Evolutionary conservation across 108 stramenopile genomes (phyloP).

Genomic region (Nannochloropsis granulata): DNA sequence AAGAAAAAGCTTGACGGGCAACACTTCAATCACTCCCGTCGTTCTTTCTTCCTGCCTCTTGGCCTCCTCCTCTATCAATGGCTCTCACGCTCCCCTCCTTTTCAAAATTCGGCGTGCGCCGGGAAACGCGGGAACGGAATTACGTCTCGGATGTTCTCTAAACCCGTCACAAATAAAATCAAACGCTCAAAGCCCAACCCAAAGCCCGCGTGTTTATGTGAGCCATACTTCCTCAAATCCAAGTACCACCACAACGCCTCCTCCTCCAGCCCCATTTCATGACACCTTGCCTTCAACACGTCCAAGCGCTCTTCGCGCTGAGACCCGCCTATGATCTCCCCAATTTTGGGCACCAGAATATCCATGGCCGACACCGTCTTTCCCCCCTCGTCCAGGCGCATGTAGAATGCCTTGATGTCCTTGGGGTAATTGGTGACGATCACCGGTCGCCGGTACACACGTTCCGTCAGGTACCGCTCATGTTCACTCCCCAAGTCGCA

Average conservation of each 20-base stretch:
- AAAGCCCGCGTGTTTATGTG: constrained; percentile 81
- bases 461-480: constrained; percentile 71
- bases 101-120: constrained; percentile 65
- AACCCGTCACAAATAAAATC: constrained; percentile 28
- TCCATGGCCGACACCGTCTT: constrained; percentile 73
- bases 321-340: constrained; percentile 78
- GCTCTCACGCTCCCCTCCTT: no score
- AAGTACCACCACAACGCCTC: constrained; percentile 68
- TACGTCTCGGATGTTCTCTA: constrained; percentile 81
- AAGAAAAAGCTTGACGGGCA: no score
- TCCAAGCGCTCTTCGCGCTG: constrained; percentile 73
- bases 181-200: constrained; percentile 89
- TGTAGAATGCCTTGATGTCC: constrained; percentile 90
- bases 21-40: no score
- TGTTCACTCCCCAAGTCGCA: constrained; percentile 76
- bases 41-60: no score
- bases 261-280: constrained; percentile 50
- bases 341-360: constrained; percentile 59
- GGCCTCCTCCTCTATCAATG: no score
- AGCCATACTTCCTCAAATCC: constrained; percentile 66
- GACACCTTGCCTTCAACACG: constrained; percentile 50
- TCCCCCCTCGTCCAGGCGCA: constrained; percentile 71
- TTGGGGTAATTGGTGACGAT: constrained; percentile 79
- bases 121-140: constrained; percentile 83
- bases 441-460: constrained; percentile 60